Evolutionary conservation across 2,329 filamentous ascomycete species (phyloP), one percentile per base, ranked within the genome.

Genomic region (Massarina eburnea): DNA sequence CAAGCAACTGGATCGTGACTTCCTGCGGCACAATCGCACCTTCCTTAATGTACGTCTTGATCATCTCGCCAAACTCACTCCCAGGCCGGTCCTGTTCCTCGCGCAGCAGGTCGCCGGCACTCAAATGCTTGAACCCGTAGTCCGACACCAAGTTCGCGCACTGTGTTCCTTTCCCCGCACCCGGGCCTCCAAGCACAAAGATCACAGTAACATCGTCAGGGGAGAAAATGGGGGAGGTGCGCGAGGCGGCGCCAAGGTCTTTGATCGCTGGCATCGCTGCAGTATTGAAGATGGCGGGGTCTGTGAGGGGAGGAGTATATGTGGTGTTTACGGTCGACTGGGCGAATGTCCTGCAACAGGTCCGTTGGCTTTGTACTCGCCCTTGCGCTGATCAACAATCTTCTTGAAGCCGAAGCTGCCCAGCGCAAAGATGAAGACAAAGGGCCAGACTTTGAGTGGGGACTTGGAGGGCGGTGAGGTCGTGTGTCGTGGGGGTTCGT

Each of bases 1-100:
- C 91, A 34, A 99, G 81, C 27, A 99, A 76, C 62, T 91, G 86
- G 48, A 99, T 87, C 4, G 94, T 99, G 40, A 97, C 91, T 72
- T 97, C 92, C 89, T 96, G 95, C n/a, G 94, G 94, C 54, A 99
- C 94, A 71, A 99, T 99, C 60, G 84, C 84, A 48, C 94, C 94
- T 69, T 99, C 86, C 67, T 87, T 89, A 79, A 99, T 99, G 76
- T 94, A 91, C 59, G 86, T 81, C 70, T 86, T 86, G 80, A 99
- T 99, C 75, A 97, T 80, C 56, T 91, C 83, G 68, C 94, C 94
- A 70, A 95, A 97, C 72, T 96, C 80, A 55, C 85, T 90, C 46
- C 89, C 91, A 0, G 83, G 80, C 4, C 92, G 88, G 65, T 92
- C 80, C 75, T 97, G 94, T 76, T 99, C 94, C 53, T 90, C 91